Evolutionary conservation across 257 asterid species (phyloP), one percentile per base, ranked within the genome.

Genomic region (Plantago elongata): DNA sequence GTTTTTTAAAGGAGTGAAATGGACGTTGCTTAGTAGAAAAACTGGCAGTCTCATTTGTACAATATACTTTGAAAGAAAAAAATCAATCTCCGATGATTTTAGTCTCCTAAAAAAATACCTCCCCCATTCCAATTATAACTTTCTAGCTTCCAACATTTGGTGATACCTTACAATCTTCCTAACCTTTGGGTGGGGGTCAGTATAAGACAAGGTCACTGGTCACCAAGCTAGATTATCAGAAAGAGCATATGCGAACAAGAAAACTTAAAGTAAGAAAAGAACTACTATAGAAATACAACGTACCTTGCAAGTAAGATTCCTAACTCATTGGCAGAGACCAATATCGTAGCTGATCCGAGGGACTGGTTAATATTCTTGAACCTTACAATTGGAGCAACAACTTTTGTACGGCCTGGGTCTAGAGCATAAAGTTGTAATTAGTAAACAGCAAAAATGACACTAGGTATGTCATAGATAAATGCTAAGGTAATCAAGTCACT

Each of bases 391-490:
- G 96, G 96, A 56, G 97, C 95, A 66, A 90, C 79, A 65, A 89
- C 90, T 64, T 83, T 89, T 58, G 66, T 86, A 68, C 95, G 95
- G 27, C 96, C 89, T 68, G 99, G 97, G 77, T 92, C 99, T 89
- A 60, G 65, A 67, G 52, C 58, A 62, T 48, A 68, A 83, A 71
- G 45, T 69, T 45, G 38, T 34, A 37, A 67, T 71, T 42, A 65
- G 81, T 68, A 51, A 61, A 40, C 51, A 55, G 51, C 56, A 51
- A 34, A 48, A 63, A 55, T 54, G 57, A 51, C 40, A 22, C 68
- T 54, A 50, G 16, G 57, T 12, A 29, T 8, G 13, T 30, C 60
- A 47, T 13, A 65, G 42, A 16, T 40, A 42, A 61, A 18, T 8
- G 66, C 68, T 43, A 13, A 57, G 34, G 69, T 27, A 58, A 60